phyloP scores from a whole-genome alignment of 495 filamentous ascomycete genomes.

The Neurospora sp. region DNA sequence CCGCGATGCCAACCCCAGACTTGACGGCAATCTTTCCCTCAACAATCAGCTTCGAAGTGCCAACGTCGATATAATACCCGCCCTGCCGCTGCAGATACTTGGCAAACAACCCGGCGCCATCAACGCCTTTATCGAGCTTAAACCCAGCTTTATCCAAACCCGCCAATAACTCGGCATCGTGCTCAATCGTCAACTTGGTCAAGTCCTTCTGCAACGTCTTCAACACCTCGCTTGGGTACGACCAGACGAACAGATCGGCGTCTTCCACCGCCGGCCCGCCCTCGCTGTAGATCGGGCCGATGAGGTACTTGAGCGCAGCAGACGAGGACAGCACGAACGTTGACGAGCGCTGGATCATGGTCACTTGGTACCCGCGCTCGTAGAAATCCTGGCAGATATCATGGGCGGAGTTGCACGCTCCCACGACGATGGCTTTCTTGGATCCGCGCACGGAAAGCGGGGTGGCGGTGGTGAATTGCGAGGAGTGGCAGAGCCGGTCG shows the following conservation, averaged over 20 bases:
- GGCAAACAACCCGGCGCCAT: constrained; percentile 53
- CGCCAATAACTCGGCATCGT: constrained; percentile 45
- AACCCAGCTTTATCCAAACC: constrained; percentile 61
- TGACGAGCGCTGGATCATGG: constrained; percentile 68
- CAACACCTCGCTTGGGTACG: constrained; percentile 46
- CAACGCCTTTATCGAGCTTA: constrained; percentile 55
- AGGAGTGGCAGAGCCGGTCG: constrained; percentile 55
- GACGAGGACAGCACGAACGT: constrained; percentile 59
- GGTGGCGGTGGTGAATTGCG: constrained; percentile 53
- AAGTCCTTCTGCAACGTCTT: constrained; percentile 45
- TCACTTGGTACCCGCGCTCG: constrained; percentile 77
- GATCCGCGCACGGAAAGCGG: background rate
- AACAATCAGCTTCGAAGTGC: constrained; percentile 59
- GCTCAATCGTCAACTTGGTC: constrained; percentile 35
- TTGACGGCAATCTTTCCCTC: constrained; percentile 71
- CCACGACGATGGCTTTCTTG: constrained; percentile 67
- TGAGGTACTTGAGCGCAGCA: constrained; percentile 32
- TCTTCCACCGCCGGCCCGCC: constrained; percentile 50
- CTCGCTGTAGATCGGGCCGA: constrained; percentile 56
- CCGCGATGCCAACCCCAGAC: constrained; percentile 54
- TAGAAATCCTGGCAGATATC: constrained; percentile 79
- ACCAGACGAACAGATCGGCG: constrained; percentile 49
- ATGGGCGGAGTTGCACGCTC: constrained; percentile 70
- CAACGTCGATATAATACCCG: constrained; percentile 77
- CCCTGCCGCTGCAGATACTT: constrained; percentile 72